Base-by-base conservation (phyloP, 257 asterid genomes). In the Oldenlandia corymbosa region DNA sequence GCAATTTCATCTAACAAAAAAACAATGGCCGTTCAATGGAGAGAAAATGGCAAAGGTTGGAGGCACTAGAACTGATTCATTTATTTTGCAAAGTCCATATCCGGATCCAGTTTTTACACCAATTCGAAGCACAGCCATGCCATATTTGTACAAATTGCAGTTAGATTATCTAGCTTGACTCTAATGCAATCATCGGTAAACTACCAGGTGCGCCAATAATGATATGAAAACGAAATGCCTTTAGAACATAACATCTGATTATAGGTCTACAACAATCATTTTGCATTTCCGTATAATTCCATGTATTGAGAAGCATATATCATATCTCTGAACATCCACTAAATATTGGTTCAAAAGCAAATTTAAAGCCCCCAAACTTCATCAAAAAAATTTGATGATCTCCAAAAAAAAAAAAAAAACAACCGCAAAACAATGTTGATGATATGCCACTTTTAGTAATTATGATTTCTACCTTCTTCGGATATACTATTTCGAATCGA, bases 401-500 rank as follows among this genome's bases (percentile, higher is more conserved):
- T n/a, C n/a, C n/a, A n/a, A n/a, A n/a, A n/a, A n/a, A n/a, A n/a
- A n/a, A n/a, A n/a, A n/a, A n/a, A n/a, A n/a, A n/a, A n/a, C n/a
- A n/a, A n/a, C n/a, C n/a, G n/a, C n/a, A n/a, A n/a, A n/a, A n/a
- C n/a, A n/a, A n/a, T n/a, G n/a, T n/a, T n/a, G n/a, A n/a, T 34
- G 27, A 57, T 57, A 34, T 57, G 41, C 27, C 46, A n/a, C 58
- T 26, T 32, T 47, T 17, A 4, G 26, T 11, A 61, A 34, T 14
- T 55, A 18, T 36, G 45, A 63, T 36, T 36, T 3, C 27, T 81
- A 93, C 99, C 99, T 85, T 78, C 59, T 78, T 81, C 62, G 72
- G 63, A 68, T 75, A 83, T 27, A 90, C 65, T 58, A 93, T 65
- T 71, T 87, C 96, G 48, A 90, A 90, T 2, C 48, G 83, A 69